Evolutionary conservation across 140 eudicot species (phyloP).

Genomic region (Senecio squalidus): DNA sequence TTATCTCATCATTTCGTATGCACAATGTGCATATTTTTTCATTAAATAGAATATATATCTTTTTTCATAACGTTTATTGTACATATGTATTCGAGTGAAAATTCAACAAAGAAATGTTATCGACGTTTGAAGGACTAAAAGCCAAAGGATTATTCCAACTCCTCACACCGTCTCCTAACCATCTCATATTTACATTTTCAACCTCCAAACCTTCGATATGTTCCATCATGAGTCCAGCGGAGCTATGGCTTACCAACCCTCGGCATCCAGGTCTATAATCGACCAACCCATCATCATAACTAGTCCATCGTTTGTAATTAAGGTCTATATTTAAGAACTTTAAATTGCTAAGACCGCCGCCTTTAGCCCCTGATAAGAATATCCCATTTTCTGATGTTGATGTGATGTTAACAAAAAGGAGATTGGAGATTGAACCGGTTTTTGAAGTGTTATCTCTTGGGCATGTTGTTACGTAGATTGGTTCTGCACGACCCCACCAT

Average conservation of each 20-base stretch:
- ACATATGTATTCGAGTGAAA: slow-evolving; percentile 49
- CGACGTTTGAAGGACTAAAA: slow-evolving; percentile 73
- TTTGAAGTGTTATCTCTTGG: slow-evolving; percentile 52
- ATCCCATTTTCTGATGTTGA: slow-evolving; percentile 87
- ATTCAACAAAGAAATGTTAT: slow-evolving; percentile 53
- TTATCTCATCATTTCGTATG: too few relatives aligned
- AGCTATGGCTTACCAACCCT: slow-evolving; percentile 71
- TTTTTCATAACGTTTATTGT: background rate
- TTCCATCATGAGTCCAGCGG: slow-evolving; percentile 88
- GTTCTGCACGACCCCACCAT: slow-evolving; percentile 99
- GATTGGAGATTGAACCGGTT: slow-evolving; percentile 59
- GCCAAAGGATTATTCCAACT: slow-evolving; percentile 82
- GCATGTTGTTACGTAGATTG: slow-evolving; percentile 83
- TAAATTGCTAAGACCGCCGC: slow-evolving; percentile 48
- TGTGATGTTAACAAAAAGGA: slow-evolving; percentile 65
- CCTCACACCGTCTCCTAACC: slow-evolving; percentile 49
- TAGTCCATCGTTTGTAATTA: slow-evolving; percentile 79
- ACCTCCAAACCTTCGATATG: slow-evolving; percentile 66
- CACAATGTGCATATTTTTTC: too few relatives aligned
- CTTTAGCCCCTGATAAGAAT: slow-evolving; percentile 71
- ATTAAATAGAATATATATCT: background rate
- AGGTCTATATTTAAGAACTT: slow-evolving; percentile 63
- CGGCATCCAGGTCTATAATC: slow-evolving; percentile 93
- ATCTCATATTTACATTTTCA: slow-evolving; percentile 63
- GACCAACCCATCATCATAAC: slow-evolving; percentile 60